phyloP scores from a whole-genome alignment of 306 rosid species.

The Cicer pinnatifidum region DNA sequence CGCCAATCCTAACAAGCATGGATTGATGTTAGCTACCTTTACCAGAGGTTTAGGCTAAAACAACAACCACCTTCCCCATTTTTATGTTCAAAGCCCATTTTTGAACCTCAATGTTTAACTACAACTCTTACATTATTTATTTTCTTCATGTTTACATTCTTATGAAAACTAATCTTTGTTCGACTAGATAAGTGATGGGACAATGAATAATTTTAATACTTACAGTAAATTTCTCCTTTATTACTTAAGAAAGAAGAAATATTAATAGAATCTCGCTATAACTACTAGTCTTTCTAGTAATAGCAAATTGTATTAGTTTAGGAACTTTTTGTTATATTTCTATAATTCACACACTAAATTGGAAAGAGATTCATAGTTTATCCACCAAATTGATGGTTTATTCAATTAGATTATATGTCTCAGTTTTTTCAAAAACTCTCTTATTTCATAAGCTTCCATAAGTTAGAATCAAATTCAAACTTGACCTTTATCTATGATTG shows the following conservation, averaged over 20 bases:
- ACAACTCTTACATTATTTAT: background rate
- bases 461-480: background rate
- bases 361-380: too few relatives aligned
- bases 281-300: too few relatives aligned
- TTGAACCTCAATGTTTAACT: background rate
- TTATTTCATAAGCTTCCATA: background rate
- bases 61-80: background rate
- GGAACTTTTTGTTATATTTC: too few relatives aligned
- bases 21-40: too few relatives aligned
- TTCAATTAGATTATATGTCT: too few relatives aligned
- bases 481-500: background rate
- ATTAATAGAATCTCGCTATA: too few relatives aligned
- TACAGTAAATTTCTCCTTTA: background rate
- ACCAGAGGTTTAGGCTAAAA: background rate
- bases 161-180: background rate
- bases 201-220: background rate
- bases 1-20: too few relatives aligned
- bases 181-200: background rate
- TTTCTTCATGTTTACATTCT: background rate
- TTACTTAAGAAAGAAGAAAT: background rate
- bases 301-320: too few relatives aligned
- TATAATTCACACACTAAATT: too few relatives aligned
- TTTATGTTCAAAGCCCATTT: background rate
- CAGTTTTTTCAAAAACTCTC: too few relatives aligned
- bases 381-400: too few relatives aligned